Evolutionary conservation across 1,284 basidiomycete genomes (phyloP), one percentile per base, ranked within the genome.

Genomic region (Vanrija pseudolonga): DNA sequence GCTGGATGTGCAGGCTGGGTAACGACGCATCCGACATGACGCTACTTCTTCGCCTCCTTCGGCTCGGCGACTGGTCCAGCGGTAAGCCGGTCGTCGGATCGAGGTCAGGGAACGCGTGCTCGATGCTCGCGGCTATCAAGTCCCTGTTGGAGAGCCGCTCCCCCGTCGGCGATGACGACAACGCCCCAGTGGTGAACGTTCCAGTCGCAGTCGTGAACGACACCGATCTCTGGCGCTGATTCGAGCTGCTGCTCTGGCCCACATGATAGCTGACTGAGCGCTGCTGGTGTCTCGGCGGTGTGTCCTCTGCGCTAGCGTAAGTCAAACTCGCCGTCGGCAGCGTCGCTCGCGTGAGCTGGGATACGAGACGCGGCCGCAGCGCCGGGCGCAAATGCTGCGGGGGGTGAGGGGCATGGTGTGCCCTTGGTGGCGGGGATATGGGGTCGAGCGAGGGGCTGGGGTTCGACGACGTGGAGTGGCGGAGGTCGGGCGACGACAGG

Each of bases 71-170:
- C 18, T 64, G 26, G 9, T 32, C 32, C 14, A 32, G 9, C 0
- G 73, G 73, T 8, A 74, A 47, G 6, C 73, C 71, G 5, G 72
- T 72, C 2, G 57, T 51, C 2, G 73, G 71, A 46, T 74, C 71
- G 7, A 74, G 59, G 45, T 74, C 73, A 1, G 73, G 73, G 48
- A 69, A 73, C 24, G 61, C 57, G 18, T 64, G 8, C 12, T 32
- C 32, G 32, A 32, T 45, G 36, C 32, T 44, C 26, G 26, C 46
- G 12, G 4, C 9, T 26, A 12, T 32, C 9, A 12, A 32, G 32
- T 12, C 32, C 9, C 32, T 9, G 8, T 32, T 32, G 7, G 32
- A 32, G 1, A 12, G 32, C 8, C 32, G 11, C 11, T 9, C 32
- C 26, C 11, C 11, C 32, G 32, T 9, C 28, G 28, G 28, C 62